A percentile compares a stretch with the other conserved stretches of the same genome.
These are phyloP conservation scores for Staphylotrichum longicolle DNA, from an alignment of 495 filamentous ascomycete genomes.

Conservation along the genomic window DNA sequence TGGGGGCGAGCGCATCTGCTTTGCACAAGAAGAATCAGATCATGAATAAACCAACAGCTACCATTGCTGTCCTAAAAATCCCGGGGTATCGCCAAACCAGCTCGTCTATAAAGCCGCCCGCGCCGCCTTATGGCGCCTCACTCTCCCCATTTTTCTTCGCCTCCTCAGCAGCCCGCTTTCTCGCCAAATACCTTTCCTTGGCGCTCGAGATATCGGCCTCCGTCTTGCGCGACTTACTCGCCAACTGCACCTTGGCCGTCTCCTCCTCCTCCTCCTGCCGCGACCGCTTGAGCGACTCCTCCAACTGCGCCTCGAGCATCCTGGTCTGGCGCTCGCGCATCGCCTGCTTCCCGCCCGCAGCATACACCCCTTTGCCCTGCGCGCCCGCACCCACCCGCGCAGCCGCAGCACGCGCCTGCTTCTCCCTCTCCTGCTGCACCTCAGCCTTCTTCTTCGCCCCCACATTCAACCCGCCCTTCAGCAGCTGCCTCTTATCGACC, in stretches of 20 bases:
- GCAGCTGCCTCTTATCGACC: slow-evolving; percentile 86
- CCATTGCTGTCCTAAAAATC: no score
- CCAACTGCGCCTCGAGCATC: slow-evolving; percentile 82
- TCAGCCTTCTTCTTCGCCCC: slow-evolving; percentile 54
- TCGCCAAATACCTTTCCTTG: slow-evolving; percentile 79
- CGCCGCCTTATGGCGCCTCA: slow-evolving; percentile 13
- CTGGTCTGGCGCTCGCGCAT: slow-evolving; percentile 79
- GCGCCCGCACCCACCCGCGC: slow-evolving; percentile 31
- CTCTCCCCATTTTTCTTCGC: slow-evolving; percentile 52
- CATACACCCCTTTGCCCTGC: slow-evolving; percentile 46
- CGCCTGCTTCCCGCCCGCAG: slow-evolving; percentile 53
- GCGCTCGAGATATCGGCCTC: slow-evolving; percentile 80
- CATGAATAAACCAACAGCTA: no score
- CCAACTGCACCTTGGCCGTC: slow-evolving; percentile 63
- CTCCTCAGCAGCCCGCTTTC: slow-evolving; percentile 78
- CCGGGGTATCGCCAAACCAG: no score
- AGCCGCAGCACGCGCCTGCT: slow-evolving; percentile 35
- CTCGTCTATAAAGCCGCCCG: no score
- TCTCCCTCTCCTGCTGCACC: slow-evolving; percentile 36
- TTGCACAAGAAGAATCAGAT: no score
- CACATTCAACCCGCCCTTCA: slow-evolving; percentile 86
- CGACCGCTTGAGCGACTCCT: slow-evolving; percentile 68
- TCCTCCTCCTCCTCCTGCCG: slow-evolving; percentile 74
- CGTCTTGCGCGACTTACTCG: slow-evolving; percentile 69
- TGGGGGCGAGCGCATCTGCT: no score